Base-by-base conservation (phyloP, 2,329 filamentous ascomycete species). In the Dichotomopilus funicola region DNA sequence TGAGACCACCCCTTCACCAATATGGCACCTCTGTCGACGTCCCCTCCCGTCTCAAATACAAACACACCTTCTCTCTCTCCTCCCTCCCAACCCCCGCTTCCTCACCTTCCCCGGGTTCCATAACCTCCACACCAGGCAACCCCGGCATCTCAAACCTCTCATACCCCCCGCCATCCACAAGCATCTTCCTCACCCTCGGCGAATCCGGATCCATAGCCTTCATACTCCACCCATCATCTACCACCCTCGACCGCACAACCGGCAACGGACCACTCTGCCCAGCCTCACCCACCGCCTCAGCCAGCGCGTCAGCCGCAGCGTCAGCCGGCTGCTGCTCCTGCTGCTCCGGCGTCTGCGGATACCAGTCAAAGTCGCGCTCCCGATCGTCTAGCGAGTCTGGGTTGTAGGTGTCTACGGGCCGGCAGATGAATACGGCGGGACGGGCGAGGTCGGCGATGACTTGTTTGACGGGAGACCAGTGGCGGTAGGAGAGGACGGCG, bases 381-480 rank as follows among this genome's bases (percentile, higher is more conserved):
- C 36, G 9, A 31, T 49, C 44, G 7, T 48, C 43, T 2, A 45
- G 48, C 40, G 3, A 2, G 19, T 27, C 19, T 3, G 19, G 19
- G 19, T 27, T 27, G 19, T 27, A 27, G 19, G 19, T 27, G 19
- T 27, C 19, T 40, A 57, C 47, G 2, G 55, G 19, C 5, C 44
- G 54, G 53, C 59, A 59, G 5, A 59, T 49, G 11, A 61, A 36
- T 5, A 51, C 31, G 4, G 59, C 57, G 1, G 59, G 57, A 50
- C 40, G 34, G 8, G 59, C 59, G 8, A 61, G n/a, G 13, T 61
- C 59, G 9, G 59, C 59, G 12, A 61, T 53, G 5, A 61, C 51
- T 50, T 61, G 59, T 42, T 61, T 61, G 49, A 59, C 59, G 11
- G 59, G 59, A 50, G 55, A 57, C 52, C 53, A 55, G 50, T 59